Evolutionary conservation across 2,329 filamentous ascomycete genomes (phyloP).

Genomic region (Paraphaeosphaeria minitans): DNA sequence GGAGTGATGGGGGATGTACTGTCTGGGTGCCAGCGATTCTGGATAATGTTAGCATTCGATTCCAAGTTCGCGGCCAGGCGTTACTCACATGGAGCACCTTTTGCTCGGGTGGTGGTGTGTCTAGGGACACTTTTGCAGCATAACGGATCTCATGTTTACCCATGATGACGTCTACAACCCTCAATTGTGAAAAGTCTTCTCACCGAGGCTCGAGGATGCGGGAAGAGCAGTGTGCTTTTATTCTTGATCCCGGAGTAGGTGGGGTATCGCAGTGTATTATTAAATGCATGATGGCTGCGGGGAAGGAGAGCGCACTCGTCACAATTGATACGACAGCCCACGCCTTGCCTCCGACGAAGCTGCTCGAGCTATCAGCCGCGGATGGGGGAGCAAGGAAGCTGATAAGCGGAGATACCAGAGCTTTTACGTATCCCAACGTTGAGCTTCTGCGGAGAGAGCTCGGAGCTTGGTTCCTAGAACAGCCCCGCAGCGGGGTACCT

Average conservation of each 20-base stretch:
- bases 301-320: constrained; percentile 13
- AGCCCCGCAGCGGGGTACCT: constrained; percentile 46
- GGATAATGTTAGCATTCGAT: constrained; percentile 10
- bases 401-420: constrained; percentile 44
- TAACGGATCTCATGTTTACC: constrained; percentile 66
- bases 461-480: constrained; percentile 7
- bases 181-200: neutral
- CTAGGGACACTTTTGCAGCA: constrained; percentile 73
- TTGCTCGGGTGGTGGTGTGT: constrained; percentile 73
- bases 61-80: neutral
- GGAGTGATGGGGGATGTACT: constrained; percentile 56
- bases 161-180: constrained; percentile 42
- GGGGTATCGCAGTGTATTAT: neutral
- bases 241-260: neutral
- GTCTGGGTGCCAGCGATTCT: constrained; percentile 95
- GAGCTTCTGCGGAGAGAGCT: constrained; percentile 27
- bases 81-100: constrained; percentile 67
- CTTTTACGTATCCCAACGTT: constrained; percentile 39
- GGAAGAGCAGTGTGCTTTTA: neutral
- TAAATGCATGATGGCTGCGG: constrained; percentile 17
- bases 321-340: constrained; percentile 21
- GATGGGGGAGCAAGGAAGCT: constrained; percentile 26
- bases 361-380: constrained; percentile 13
- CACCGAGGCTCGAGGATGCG: neutral
- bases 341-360: constrained; percentile 18